Evolutionary conservation across 2,329 filamentous ascomycete species (phyloP), one percentile per base, ranked within the genome.

Genomic region (Gaeumannomyces tritici): DNA sequence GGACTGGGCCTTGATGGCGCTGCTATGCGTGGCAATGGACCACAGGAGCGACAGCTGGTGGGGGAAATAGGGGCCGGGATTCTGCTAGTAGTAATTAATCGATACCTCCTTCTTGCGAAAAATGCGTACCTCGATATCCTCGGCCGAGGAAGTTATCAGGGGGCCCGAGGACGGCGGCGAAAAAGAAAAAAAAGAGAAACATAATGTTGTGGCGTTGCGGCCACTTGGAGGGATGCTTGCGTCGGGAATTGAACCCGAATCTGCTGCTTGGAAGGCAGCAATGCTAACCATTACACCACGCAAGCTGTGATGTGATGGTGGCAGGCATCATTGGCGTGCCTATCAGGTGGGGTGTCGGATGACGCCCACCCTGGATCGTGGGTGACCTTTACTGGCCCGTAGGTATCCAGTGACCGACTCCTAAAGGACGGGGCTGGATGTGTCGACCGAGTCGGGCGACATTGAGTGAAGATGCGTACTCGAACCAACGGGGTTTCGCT

Each of bases 191-290:
- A 35, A 58, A 33, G 6, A 33, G n/a, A n/a, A n/a, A n/a, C n/a
- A n/a, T n/a, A n/a, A n/a, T n/a, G n/a, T n/a, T n/a, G n/a, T n/a
- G n/a, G n/a, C n/a, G n/a, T n/a, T n/a, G n/a, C n/a, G n/a, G n/a
- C n/a, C n/a, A n/a, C n/a, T n/a, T n/a, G n/a, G 21, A 18, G 27
- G 33, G 6, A 35, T 60, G 59, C 47, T 51, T 60, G 54, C 59
- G 59, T 42, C 59, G 59, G 59, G 59, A 60, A 51, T 60, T 51
- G 59, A 60, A 60, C 59, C 59, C 59, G 59, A 42, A 51, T 60
- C 59, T 60, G 59, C 59, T 42, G 59, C 59, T 60, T 60, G 59
- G 59, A 60, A 60, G 59, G 59, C 59, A 42, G 59, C 59, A 60
- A 60, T 60, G 54, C 47, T 60, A 51, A 60, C 59, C 59, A 51